Conservation (phyloP, 1,284 basidiomycete genomes). For the Veloboletus limbatus region DNA sequence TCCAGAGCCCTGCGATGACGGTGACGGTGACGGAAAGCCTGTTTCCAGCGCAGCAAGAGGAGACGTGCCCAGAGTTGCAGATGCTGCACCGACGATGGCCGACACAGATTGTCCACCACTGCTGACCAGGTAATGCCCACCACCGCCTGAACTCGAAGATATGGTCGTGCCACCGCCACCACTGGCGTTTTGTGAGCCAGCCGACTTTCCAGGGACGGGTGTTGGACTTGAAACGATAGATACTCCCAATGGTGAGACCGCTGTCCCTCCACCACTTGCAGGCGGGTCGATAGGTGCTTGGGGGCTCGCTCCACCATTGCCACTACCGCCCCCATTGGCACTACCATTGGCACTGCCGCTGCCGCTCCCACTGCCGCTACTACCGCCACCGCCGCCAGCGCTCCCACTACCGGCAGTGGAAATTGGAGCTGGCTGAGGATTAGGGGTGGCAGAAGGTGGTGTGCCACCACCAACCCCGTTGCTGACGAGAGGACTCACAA, state of each 20-base stretch:
- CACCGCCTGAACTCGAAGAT: neutral
- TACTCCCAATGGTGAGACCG: neutral
- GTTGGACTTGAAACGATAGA: neutral
- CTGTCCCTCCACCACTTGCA: constrained; percentile 2
- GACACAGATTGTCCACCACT: neutral
- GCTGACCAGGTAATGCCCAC: neutral
- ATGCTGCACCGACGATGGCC: neutral
- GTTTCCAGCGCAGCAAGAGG: neutral
- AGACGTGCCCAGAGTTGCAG: constrained; percentile 1
- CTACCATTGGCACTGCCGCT: too few species aligned
- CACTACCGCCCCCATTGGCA: constrained; percentile 1
- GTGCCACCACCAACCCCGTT: constrained; percentile 14
- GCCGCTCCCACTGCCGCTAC: too few species aligned
- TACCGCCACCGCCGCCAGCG: constrained; percentile 5
- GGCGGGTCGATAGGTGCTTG: neutral
- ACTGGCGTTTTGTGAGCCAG: neutral
- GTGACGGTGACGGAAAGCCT: neutral
- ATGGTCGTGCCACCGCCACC: neutral
- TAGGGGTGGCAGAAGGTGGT: constrained; percentile 2
- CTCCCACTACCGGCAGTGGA: constrained; percentile 1
- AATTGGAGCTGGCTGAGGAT: constrained; percentile 5
- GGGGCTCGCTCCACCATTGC: constrained; percentile 1
- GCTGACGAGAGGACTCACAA: constrained; percentile 37
- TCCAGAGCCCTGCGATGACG: constrained; percentile 1
- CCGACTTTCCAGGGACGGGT: neutral